Evolutionary conservation across 1,284 basidiomycete species (phyloP).

Genomic region (Xanthoconium separans): DNA sequence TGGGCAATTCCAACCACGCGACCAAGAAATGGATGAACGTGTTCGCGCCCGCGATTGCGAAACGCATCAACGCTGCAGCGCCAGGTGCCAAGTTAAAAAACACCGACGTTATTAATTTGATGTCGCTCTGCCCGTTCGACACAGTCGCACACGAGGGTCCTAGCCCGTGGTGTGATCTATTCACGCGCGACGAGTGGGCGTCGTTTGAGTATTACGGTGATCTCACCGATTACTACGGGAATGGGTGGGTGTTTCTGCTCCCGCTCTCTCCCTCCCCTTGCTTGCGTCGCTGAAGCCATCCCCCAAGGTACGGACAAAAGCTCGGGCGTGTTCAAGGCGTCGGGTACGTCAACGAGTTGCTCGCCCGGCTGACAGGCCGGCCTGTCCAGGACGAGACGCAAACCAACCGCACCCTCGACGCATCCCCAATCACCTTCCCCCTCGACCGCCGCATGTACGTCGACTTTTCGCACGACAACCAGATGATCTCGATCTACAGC

Average conservation of each 20-base stretch:
- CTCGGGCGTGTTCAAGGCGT: slow-evolving; percentile 75
- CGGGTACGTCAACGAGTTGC: slow-evolving; percentile 81
- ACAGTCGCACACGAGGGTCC: slow-evolving; percentile 51
- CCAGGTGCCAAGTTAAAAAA: slow-evolving; percentile 61
- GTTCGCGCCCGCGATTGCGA: slow-evolving; percentile 57
- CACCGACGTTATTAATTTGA: slow-evolving; percentile 59
- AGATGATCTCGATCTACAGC: slow-evolving; percentile 75
- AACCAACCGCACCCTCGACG: slow-evolving; percentile 75
- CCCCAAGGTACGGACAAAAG: slow-evolving; percentile 55
- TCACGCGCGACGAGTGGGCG: slow-evolving; percentile 55
- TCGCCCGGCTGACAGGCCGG: slow-evolving; percentile 69
- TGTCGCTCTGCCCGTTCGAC: slow-evolving; percentile 79
- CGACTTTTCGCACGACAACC: slow-evolving; percentile 82
- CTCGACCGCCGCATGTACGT: slow-evolving; percentile 60
- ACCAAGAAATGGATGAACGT: slow-evolving; percentile 49
- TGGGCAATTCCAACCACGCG: slow-evolving; percentile 43
- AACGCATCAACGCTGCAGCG: slow-evolving; percentile 60
- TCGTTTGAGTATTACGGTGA: slow-evolving; percentile 69
- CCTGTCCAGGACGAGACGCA: slow-evolving; percentile 69
- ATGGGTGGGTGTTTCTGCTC: slow-evolving; percentile 45
- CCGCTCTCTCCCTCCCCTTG: background rate
- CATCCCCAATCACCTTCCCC: slow-evolving; percentile 66
- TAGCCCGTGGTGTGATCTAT: slow-evolving; percentile 73
- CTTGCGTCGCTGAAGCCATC: background rate
- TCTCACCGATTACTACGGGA: slow-evolving; percentile 73